These are phyloP conservation scores for Russula vinacea DNA, from an alignment of 768 basidiomycete species.

Conservation along the genomic window DNA sequence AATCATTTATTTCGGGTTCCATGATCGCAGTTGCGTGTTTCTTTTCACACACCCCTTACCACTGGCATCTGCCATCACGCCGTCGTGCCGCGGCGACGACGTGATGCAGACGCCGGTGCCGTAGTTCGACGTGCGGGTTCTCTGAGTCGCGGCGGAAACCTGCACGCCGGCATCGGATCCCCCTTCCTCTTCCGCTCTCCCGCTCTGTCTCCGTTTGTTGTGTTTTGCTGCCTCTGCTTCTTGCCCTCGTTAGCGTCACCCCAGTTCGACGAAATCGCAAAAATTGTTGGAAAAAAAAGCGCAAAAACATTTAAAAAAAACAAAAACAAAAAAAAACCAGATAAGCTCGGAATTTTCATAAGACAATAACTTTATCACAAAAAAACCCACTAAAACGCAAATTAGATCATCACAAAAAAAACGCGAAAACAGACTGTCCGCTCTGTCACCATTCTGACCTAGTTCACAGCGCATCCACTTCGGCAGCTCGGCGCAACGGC, in stretches of 20 bases:
- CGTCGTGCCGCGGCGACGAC: slow-evolving; percentile 23
- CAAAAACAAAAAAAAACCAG: background rate
- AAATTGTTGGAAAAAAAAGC: slow-evolving; percentile 1
- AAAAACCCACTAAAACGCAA: background rate
- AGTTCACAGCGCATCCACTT: background rate
- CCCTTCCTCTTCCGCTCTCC: background rate
- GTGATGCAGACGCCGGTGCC: slow-evolving; percentile 16
- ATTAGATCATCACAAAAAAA: too few species aligned
- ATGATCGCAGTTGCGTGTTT: slow-evolving; percentile 11
- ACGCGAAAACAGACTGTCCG: too few species aligned
- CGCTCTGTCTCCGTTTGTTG: background rate
- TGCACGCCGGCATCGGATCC: slow-evolving; percentile 9
- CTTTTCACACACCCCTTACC: background rate
- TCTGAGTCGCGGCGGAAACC: slow-evolving; percentile 24
- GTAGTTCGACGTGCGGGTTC: slow-evolving; percentile 11
- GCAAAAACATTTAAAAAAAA: background rate
- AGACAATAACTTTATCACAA: too few species aligned
- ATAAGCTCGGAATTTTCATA: background rate
- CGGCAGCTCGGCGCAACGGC: background rate
- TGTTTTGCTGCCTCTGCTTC: slow-evolving; percentile 1
- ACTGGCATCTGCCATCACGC: slow-evolving; percentile 14
- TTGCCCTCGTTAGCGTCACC: background rate
- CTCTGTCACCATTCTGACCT: background rate
- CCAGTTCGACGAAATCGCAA: background rate
- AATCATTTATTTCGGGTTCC: background rate